These are phyloP conservation scores for Vachellia collinsii DNA, from an alignment of 306 rosid genomes.

Conservation along the genomic window DNA sequence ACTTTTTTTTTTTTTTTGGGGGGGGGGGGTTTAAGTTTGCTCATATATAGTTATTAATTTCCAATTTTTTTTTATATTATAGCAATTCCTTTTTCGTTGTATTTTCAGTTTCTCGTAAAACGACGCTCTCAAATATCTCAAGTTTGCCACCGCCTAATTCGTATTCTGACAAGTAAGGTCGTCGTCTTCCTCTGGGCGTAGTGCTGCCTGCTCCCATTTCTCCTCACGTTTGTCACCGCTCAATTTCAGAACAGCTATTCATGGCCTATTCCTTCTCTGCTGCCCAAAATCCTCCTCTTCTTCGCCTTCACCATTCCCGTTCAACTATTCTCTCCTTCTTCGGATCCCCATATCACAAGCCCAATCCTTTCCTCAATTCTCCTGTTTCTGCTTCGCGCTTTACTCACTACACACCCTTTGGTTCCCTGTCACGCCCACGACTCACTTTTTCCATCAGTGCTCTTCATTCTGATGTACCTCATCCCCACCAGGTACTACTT, in stretches of 20 bases:
- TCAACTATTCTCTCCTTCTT: background rate
- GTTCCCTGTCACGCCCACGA: conserved; percentile 39
- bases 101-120: background rate
- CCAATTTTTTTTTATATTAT: no score
- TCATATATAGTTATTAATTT: no score
- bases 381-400: background rate
- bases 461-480: conserved; percentile 57
- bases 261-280: background rate
- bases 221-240: background rate
- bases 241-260: background rate
- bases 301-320: background rate
- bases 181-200: background rate
- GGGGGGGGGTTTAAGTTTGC: no score
- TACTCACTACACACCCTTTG: conserved; percentile 12
- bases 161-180: background rate
- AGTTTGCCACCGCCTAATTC: background rate
- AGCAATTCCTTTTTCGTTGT: no score
- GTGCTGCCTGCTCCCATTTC: background rate
- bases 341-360: conserved; percentile 20
- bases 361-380: conserved; percentile 15
- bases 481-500: conserved; percentile 56
- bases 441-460: conserved; percentile 38
- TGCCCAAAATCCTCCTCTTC: background rate
- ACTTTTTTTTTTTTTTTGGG: no score
- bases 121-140: background rate